Percentiles rank a stretch among this genome's conserved stretches.
Conservation (phyloP, 2,329 filamentous ascomycete genomes). For the Botrytis tulipae region DNA sequence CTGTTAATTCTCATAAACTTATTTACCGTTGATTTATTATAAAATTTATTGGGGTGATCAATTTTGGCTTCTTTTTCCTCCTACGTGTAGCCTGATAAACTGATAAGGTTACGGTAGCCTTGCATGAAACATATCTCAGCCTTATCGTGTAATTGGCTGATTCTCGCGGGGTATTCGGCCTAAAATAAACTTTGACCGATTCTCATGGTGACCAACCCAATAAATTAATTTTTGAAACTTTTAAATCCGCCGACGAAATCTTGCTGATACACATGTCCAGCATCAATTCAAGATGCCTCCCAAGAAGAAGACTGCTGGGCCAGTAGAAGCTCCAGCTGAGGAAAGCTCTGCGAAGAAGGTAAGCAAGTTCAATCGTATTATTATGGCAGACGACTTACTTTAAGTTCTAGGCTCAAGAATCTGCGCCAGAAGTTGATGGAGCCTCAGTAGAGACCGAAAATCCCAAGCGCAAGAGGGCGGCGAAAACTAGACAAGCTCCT, state of each 20-base stretch:
- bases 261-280: not conserved
- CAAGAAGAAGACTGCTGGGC: conserved; percentile 20
- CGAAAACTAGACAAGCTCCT: conserved; percentile 23
- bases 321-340: conserved; percentile 11
- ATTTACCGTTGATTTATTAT: too few species aligned
- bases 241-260: conserved; percentile 3
- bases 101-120: not conserved
- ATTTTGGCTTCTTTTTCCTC: too few species aligned
- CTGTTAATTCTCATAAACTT: too few species aligned
- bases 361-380: not conserved
- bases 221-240: conserved; percentile 17
- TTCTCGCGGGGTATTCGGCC: conserved; percentile 10
- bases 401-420: conserved; percentile 8
- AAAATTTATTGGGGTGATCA: too few species aligned
- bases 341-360: conserved; percentile 8
- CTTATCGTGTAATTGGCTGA: conserved; percentile 8
- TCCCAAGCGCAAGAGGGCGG: conserved; percentile 29
- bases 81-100: not conserved
- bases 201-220: not conserved
- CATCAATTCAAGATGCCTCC: conserved; percentile 20
- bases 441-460: conserved; percentile 28
- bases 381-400: conserved; percentile 4
- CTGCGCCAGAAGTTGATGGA: conserved; percentile 4
- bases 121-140: conserved; percentile 8
- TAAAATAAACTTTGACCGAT: conserved; percentile 18